Base-by-base conservation (phyloP, 1,139 yeast genomes). In the Candida dubliniensis region DNA sequence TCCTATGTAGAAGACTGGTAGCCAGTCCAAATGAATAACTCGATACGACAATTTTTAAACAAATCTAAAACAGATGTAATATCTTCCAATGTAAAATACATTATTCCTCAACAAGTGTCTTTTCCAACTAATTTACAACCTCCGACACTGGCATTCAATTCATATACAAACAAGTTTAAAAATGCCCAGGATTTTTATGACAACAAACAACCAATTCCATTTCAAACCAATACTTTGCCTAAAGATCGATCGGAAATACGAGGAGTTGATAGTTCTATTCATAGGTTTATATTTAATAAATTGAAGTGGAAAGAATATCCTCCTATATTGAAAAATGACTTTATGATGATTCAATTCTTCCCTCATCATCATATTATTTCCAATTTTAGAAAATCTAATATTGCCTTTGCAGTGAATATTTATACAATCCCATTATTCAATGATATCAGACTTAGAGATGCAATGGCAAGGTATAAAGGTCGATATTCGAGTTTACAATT, bases 351-450 rank as follows among this genome's bases (percentile, higher is more conserved):
- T 13, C 58, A 55, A 38, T 71, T 63, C 48, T 59, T 63, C 29
- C 66, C 67, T 1, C 46, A 34, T 57, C 63, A 34, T 45, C 76
- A 71, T 49, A 52, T 53, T 29, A 33, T 70, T 3, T 53, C 66
- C 3, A 31, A 41, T 33, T 60, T 58, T 34, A 56, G 77, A 34
- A 73, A 72, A 47, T 70, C 77, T 3, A 70, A 65, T 43, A 54
- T 73, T 31, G 71, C 78, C 10, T 64, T 67, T 43, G 63, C 66
- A 5, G 66, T 67, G 49, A 56, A 55, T 23, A 25, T 42, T 7
- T 30, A 25, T 31, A 23, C 23, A 8, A 26, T 39, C 4, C 33
- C 42, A 3, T 15, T 25, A 25, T 52, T 71, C 36, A 73, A 73
- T 45, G 60, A 61, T 47, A 31, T 46, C 1, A 40, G 12, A 1